Percentiles rank a stretch among this genome's conserved stretches.
Conservation (phyloP, 1,284 basidiomycete genomes). For the Marasmius sp. region DNA sequence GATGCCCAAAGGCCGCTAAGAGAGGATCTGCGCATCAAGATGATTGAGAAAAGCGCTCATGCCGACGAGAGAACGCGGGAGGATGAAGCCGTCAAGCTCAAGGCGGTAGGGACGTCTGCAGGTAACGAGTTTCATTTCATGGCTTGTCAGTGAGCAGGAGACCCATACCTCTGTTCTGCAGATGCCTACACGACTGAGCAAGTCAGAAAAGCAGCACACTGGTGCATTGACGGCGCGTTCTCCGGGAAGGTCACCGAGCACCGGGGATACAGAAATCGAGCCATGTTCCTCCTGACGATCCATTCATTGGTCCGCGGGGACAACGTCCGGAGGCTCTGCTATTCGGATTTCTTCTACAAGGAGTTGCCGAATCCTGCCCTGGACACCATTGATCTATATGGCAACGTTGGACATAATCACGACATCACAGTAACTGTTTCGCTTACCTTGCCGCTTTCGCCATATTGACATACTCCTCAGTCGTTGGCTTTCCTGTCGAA, state of each 20-base stretch:
- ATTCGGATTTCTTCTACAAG: conserved; percentile 21
- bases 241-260: not conserved
- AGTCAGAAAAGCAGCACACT: not conserved
- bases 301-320: conserved; percentile 23
- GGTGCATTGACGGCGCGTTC: not conserved
- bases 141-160: not conserved
- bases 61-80: not conserved
- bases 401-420: conserved; percentile 5
- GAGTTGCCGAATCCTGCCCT: conserved; percentile 11
- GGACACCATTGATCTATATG: conserved; percentile 6
- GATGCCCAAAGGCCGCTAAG: not conserved
- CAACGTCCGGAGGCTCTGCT: conserved; percentile 17
- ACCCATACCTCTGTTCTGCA: not conserved
- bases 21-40: conserved; percentile 3
- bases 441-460: not conserved
- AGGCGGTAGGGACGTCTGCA: conserved; percentile 1
- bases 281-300: conserved; percentile 20
- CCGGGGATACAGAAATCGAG: conserved; percentile 19
- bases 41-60: not conserved
- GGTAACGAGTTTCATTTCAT: not conserved
- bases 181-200: conserved; percentile 3
- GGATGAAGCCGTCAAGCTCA: not conserved
- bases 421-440: conserved; percentile 1
- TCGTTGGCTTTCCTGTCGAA: conserved; percentile 5
- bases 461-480: not conserved